phyloP scores from a whole-genome alignment of 2,329 filamentous ascomycete genomes.

The Leptographium procerum region DNA sequence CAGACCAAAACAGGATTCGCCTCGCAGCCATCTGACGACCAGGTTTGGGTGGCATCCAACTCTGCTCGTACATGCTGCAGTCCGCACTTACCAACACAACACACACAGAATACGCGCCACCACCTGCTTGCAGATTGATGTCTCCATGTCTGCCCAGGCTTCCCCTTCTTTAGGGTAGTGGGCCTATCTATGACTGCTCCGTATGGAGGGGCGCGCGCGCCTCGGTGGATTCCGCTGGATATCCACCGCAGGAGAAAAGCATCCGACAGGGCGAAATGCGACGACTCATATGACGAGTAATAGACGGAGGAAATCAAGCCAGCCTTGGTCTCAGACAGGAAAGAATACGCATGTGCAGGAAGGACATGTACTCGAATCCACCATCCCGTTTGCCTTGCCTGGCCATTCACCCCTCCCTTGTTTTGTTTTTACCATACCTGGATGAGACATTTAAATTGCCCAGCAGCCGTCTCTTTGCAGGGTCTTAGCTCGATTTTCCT shows the following conservation, averaged over 20 bases:
- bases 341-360: neutral
- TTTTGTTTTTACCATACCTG: neutral
- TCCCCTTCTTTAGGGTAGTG: neutral
- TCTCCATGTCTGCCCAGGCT: no score
- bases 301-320: no score
- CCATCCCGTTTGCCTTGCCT: neutral
- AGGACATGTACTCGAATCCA: neutral
- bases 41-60: no score
- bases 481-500: slow-evolving; percentile 4
- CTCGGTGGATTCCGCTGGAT: neutral
- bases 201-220: neutral
- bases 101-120: no score
- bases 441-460: neutral
- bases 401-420: neutral
- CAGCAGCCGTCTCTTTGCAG: neutral
- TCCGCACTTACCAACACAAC: no score
- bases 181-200: no score
- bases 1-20: neutral
- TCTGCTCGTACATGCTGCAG: no score
- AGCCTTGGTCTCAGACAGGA: neutral
- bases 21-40: neutral
- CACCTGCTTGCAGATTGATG: no score
- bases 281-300: neutral
- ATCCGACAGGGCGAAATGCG: neutral
- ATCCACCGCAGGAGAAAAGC: neutral